Percentiles rank a stretch among this genome's conserved stretches.
Evolutionary conservation across 1,284 basidiomycete genomes (phyloP).

Genomic region (Moniliella sp.): DNA sequence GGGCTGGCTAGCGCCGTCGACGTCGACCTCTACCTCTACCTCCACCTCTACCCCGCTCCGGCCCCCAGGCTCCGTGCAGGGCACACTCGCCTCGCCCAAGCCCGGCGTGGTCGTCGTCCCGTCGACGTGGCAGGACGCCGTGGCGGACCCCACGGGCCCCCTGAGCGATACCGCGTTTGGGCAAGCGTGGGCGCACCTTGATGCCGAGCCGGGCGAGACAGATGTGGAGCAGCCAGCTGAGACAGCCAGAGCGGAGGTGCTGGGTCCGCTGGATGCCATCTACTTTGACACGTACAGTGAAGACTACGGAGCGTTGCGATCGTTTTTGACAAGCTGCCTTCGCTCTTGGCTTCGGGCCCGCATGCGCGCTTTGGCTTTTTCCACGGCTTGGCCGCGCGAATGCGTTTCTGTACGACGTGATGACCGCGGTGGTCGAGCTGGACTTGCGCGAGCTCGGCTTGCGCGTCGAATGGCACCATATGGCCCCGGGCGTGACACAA

Average conservation of each 20-base stretch:
- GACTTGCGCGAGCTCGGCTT: constrained; percentile 63
- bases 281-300: constrained; percentile 94
- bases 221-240: too few species aligned
- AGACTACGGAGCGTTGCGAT: constrained; percentile 53
- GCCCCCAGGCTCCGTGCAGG: too few species aligned
- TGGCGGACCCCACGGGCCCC: constrained; percentile 50
- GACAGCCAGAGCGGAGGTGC: too few species aligned
- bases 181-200: too few species aligned
- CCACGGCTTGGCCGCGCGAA: constrained; percentile 84
- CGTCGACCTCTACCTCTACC: too few species aligned
- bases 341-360: constrained; percentile 51
- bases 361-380: constrained; percentile 63
- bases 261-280: constrained; percentile 56
- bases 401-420: constrained; percentile 58
- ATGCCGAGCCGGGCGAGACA: too few species aligned
- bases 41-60: too few species aligned
- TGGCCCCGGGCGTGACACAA: constrained; percentile 38
- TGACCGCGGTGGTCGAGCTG: constrained; percentile 61
- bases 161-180: too few species aligned
- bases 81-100: too few species aligned
- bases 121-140: constrained; percentile 40
- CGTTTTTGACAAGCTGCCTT: constrained; percentile 65
- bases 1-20: too few species aligned
- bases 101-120: constrained; percentile 22
- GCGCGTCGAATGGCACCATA: constrained; percentile 50